Evolutionary conservation across 176 grass and related monocot species (phyloP).

Genomic region (Eleusine indica): DNA sequence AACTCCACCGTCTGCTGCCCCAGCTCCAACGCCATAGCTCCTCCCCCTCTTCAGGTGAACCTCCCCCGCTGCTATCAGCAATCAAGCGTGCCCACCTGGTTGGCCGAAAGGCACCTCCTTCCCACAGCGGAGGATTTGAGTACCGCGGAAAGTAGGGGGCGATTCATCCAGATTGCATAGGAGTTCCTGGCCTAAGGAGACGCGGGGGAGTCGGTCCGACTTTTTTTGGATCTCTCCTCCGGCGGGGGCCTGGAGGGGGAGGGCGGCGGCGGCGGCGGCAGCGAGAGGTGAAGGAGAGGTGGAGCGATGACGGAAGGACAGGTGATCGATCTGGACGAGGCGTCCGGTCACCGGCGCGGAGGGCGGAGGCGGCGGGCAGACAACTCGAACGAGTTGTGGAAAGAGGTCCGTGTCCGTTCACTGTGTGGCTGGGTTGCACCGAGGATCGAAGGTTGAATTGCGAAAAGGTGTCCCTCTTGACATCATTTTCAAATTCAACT

Average conservation of each 20-base stretch:
- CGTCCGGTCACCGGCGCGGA: neutral
- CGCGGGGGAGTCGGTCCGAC: neutral
- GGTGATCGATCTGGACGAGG: neutral
- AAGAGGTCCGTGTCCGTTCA: neutral
- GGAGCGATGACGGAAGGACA: neutral
- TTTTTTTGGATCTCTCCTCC: slow-evolving; percentile 2
- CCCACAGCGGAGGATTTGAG: neutral
- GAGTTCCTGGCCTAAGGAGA: neutral
- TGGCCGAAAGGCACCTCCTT: neutral
- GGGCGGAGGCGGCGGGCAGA: neutral
- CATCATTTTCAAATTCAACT: too few relatives aligned
- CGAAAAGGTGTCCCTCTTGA: too few relatives aligned
- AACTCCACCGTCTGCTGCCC: slow-evolving; percentile 93
- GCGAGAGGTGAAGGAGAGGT: too few relatives aligned
- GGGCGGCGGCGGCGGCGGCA: neutral
- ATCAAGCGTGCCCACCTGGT: neutral
- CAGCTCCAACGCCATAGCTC: slow-evolving; percentile 69
- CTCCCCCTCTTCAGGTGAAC: neutral
- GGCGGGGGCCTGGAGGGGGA: too few relatives aligned
- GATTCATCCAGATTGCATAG: neutral
- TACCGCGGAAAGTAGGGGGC: neutral
- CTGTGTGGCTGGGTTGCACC: neutral
- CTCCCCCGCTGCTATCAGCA: neutral
- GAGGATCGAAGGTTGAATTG: neutral
- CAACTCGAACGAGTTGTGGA: neutral